Base-by-base conservation (phyloP, 768 basidiomycete species). In the Lactarius sp. region DNA sequence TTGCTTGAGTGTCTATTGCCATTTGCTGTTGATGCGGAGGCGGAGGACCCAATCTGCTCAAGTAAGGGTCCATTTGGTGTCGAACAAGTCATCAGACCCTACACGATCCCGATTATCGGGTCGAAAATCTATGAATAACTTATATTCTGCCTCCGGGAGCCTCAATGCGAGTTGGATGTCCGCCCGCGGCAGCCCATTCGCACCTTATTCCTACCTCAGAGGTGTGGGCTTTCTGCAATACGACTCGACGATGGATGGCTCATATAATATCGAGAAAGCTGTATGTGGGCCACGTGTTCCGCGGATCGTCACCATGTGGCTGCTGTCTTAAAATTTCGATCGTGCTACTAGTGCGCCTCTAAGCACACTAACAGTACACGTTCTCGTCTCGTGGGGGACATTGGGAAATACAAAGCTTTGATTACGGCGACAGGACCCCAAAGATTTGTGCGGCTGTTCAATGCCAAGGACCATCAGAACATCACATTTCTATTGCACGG, bases 401-500 rank as follows among this genome's bases (percentile, higher is more conserved):
- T 12, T 18, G 9, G 13, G 18, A 37, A 39, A 53, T 37, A 14
- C 3, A 52, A 34, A 47, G 12, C 13, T 8, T 53, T 12, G 12
- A 50, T 60, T 59, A 60, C 52, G 63, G 49, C 34, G 59, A 56
- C 41, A 52, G 41, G n/a, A 59, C 62, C 57, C 62, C 44, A 63
- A 64, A 64, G 51, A 31, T 13, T 36, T 46, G 41, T 20, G 37
- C 22, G 33, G 49, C 13, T 1, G 36, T 18, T 6, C 27, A 16
- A 56, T 10, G 34, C 16, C 6, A 27, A 18, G 46, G 10, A 42
- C 31, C 20, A 13, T 46, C 6, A 22, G 10, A 33, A 42, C 12
- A 20, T 8, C 7, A 12, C 53, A 60, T 31, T 44, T 34, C 44
- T 60, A 33, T n/a, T 16, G 14, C 33, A 49, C 37, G 36, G 33